phyloP scores from a whole-genome alignment of 192 early-diverging fungal species.

The Coemansia brasiliensis region DNA sequence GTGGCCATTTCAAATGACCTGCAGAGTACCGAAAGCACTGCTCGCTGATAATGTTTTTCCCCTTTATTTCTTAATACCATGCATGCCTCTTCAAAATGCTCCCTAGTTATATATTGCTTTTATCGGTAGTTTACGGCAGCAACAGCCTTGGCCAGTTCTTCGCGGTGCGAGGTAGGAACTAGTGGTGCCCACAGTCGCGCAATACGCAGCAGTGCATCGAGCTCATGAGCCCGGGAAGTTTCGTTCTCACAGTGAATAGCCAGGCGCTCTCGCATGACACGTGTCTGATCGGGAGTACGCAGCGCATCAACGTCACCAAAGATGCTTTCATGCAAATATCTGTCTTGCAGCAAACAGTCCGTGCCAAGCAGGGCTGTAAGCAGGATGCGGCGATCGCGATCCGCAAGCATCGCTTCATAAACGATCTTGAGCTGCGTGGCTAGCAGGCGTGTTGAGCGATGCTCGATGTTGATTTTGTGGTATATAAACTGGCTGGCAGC shows the following conservation, averaged over 20 bases:
- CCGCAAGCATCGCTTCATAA: slow-evolving; percentile 12
- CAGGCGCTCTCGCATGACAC: slow-evolving; percentile 37
- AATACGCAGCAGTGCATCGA: slow-evolving; percentile 17
- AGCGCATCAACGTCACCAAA: not conserved
- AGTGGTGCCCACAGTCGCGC: slow-evolving; percentile 5
- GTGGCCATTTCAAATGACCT: slow-evolving; percentile 43
- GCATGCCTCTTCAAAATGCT: too few species aligned
- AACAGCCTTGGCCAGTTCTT: too few species aligned
- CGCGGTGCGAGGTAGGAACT: not conserved
- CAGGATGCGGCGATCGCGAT: slow-evolving; percentile 34
- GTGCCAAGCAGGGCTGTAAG: slow-evolving; percentile 24
- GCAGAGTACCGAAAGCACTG: slow-evolving; percentile 17
- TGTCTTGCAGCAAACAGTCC: slow-evolving; percentile 3
- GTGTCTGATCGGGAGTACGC: slow-evolving; percentile 20
- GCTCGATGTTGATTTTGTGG: slow-evolving; percentile 26
- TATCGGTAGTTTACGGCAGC: too few species aligned
- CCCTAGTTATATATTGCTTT: too few species aligned
- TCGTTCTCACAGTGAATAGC: slow-evolving; percentile 38
- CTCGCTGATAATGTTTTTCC: not conserved
- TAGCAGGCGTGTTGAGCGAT: slow-evolving; percentile 18
- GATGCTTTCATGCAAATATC: slow-evolving; percentile 1
- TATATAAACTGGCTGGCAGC: not conserved
- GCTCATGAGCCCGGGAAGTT: slow-evolving; percentile 28
- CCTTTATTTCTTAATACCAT: too few species aligned
- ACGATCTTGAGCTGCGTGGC: slow-evolving; percentile 17